A percentile compares a stretch with the other conserved stretches of the same genome.
These are phyloP conservation scores for Clarireedia hainanense DNA, from an alignment of 2,329 filamentous ascomycete genomes.

Conservation along the genomic window DNA sequence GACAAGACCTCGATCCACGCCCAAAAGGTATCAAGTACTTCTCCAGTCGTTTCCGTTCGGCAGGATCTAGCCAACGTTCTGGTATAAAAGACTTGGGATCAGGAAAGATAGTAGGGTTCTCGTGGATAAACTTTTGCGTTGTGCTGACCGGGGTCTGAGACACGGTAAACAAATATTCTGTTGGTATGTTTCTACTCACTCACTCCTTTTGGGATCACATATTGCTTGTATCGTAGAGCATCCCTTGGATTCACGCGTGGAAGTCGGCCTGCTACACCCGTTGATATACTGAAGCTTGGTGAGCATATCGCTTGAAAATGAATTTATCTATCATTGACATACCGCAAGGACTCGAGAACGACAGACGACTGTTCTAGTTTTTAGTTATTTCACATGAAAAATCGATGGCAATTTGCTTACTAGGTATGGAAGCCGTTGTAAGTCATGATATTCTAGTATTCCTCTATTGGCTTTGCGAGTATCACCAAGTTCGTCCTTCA, in stretches of 20 bases:
- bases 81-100: slow-evolving; percentile 13
- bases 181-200: neutral
- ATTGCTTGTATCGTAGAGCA: slow-evolving; percentile 10
- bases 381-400: no score
- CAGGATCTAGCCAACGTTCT: slow-evolving; percentile 12
- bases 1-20: no score
- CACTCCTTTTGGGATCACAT: slow-evolving; percentile 9
- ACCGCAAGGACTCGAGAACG: no score
- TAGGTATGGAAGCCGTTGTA: no score
- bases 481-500: no score
- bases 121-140: slow-evolving; percentile 14
- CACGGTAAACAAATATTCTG: neutral
- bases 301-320: no score
- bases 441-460: no score
- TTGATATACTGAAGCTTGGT: slow-evolving; percentile 3
- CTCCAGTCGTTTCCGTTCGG: slow-evolving; percentile 11
- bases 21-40: no score
- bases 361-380: no score
- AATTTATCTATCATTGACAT: no score
- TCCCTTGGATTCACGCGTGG: slow-evolving; percentile 13
- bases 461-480: no score
- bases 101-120: slow-evolving; percentile 14
- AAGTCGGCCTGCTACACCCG: slow-evolving; percentile 11
- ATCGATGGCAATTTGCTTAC: no score
- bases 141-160: slow-evolving; percentile 15